A percentile compares a stretch with the other conserved stretches of the same genome.
Conservation (phyloP, 2,329 filamentous ascomycete species). For the Huntiella abstrusa region DNA sequence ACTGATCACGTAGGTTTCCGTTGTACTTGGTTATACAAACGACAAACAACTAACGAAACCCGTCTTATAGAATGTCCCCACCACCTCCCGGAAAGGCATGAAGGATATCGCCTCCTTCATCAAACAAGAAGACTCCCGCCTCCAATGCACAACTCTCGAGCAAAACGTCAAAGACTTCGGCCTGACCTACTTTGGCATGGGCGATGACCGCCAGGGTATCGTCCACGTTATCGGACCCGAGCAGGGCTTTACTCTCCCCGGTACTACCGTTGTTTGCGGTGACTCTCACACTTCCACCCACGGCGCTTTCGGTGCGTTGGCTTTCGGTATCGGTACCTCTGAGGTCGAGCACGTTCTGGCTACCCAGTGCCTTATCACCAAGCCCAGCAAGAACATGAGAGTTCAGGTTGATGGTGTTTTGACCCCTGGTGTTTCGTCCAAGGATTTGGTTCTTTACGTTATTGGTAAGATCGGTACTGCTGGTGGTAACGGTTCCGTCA, state of each 20-base stretch:
- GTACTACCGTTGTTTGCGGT: constrained; percentile 91
- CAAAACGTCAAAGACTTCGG: constrained; percentile 95
- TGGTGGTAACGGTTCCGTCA: constrained; percentile 82
- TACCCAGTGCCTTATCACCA: constrained; percentile 86
- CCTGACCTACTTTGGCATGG: constrained; percentile 90
- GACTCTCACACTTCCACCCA: constrained; percentile 98
- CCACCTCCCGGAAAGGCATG: constrained; percentile 72
- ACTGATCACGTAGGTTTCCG: constrained; percentile 75
- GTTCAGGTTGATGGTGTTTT: constrained; percentile 87
- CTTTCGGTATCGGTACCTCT: constrained; percentile 93
- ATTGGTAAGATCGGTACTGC: constrained; percentile 92
- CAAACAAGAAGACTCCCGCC: constrained; percentile 78
- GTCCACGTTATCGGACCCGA: constrained; percentile 97
- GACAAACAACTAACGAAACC: constrained; percentile 13
- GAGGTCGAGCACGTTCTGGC: constrained; percentile 97
- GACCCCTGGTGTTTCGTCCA: constrained; percentile 79
- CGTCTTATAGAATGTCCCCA: constrained; percentile 64
- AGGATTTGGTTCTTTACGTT: constrained; percentile 82
- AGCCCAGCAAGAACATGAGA: constrained; percentile 96
- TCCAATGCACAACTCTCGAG: constrained; percentile 89
- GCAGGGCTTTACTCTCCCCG: constrained; percentile 94
- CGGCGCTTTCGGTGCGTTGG: constrained; percentile 84
- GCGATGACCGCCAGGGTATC: constrained; percentile 92
- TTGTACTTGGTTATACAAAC: background rate
- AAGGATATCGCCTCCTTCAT: constrained; percentile 91